Evolutionary conservation across 2,329 filamentous ascomycete species (phyloP), one percentile per base, ranked within the genome.

Genomic region (Periglandula ipomoeae): DNA sequence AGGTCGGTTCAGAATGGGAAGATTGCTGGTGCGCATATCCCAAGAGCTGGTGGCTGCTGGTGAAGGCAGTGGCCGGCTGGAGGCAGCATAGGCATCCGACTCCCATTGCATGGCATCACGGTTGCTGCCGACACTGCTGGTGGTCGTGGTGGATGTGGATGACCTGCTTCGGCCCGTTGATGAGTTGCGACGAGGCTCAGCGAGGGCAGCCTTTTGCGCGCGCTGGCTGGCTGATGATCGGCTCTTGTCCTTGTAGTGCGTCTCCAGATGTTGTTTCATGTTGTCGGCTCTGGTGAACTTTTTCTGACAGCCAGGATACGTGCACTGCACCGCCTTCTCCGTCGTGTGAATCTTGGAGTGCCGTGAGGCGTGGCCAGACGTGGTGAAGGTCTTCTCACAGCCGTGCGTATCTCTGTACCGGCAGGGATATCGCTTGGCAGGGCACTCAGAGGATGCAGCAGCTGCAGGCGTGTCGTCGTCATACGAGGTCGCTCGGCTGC

Each of bases 321-420:
- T 75, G 67, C 80, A 84, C 34, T 74, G 78, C 20, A 88, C 84
- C 13, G 82, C 82, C 70, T 90, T 90, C 66, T 88, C 85, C 44
- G 84, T 84, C 1, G 84, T 88, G 70, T 91, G 87, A 60, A 89
- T 89, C 66, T 89, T 89, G 51, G 85, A 86, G 64, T 91, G 87
- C 37, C 87, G 82, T 39, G 87, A 88, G n/a, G 87, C 85, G 59
- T 91, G 87, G 39, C 87, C 87, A 0, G 87, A 90, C 3, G 87
- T 91, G 50, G 87, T 90, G 63, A 91, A 91, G 10, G 81, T 87
- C 70, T 89, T 87, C 58, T 78, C 79, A 69, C 87, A 91, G 37
- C 80, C 78, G 57, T 81, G 84, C 46, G 75, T 77, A 53, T 88
- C 84, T 30, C 82, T 79, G 61, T 84, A 84, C 22, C 84, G 82